Percentiles rank a stretch among this genome's conserved stretches.
These are phyloP conservation scores for Thielaviopsis populi DNA, from an alignment of 2,329 filamentous ascomycete species.

Conservation along the genomic window DNA sequence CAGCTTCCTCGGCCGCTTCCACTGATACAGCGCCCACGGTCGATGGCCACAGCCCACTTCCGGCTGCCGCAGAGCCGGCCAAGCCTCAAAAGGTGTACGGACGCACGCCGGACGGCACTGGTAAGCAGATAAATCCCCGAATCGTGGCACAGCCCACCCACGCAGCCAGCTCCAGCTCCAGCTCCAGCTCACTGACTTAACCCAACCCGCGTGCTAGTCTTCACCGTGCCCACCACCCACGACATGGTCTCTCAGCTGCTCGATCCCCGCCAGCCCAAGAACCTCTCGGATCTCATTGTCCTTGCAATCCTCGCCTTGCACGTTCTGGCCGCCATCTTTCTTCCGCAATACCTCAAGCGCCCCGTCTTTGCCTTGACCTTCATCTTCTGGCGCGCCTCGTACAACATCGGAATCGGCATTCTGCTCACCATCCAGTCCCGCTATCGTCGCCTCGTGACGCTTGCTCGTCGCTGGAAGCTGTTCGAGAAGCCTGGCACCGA, in stretches of 20 bases:
- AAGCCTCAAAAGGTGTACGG: conserved; percentile 59
- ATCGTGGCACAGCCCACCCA: background rate
- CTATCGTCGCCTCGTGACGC: conserved; percentile 68
- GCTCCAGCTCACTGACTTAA: background rate
- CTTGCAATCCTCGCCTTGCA: conserved; percentile 63
- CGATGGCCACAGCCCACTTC: background rate
- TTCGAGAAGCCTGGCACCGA: conserved; percentile 63
- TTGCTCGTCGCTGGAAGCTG: conserved; percentile 72
- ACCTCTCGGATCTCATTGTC: conserved; percentile 70
- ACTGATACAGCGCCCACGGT: background rate
- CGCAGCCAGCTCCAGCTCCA: no score
- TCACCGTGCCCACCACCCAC: conserved; percentile 87
- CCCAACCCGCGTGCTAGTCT: conserved; percentile 43
- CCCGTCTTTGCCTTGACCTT: conserved; percentile 73
- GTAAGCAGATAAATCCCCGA: conserved; percentile 39
- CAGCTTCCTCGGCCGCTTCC: conserved; percentile 12
- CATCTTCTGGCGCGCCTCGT: conserved; percentile 79
- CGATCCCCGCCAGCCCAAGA: conserved; percentile 89
- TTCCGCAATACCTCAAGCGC: conserved; percentile 55
- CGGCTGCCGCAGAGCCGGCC: background rate
- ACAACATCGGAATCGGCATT: conserved; percentile 88
- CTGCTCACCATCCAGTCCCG: conserved; percentile 82
- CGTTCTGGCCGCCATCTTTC: conserved; percentile 55
- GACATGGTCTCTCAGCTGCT: conserved; percentile 98
- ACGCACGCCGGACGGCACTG: conserved; percentile 75